These are phyloP conservation scores for Leccinum boreale DNA, from an alignment of 768 basidiomycete species.

Conservation along the genomic window DNA sequence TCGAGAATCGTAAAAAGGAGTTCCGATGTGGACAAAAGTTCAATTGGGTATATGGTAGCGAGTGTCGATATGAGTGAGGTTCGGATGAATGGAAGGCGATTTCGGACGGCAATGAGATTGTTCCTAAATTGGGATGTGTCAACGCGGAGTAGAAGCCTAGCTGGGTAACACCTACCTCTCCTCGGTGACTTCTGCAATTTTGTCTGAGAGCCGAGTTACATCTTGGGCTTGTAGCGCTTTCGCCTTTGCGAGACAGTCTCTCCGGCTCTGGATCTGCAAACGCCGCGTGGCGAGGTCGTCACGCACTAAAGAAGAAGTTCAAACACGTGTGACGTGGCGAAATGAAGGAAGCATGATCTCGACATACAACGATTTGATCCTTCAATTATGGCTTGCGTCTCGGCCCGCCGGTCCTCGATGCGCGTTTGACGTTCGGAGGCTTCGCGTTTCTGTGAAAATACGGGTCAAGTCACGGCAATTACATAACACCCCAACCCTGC, in stretches of 20 bases:
- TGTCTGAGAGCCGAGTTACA: constrained; percentile 18
- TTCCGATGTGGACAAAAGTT: constrained; percentile 76
- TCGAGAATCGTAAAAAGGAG: constrained; percentile 86
- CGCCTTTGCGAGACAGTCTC: constrained; percentile 44
- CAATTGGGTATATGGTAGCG: constrained; percentile 84
- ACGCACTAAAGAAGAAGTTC: constrained; percentile 35
- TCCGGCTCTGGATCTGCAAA: constrained; percentile 43
- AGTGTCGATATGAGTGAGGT: constrained; percentile 68
- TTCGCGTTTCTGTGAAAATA: constrained; percentile 55
- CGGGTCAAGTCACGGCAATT: constrained; percentile 24
- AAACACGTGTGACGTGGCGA: constrained; percentile 13
- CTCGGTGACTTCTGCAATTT: constrained; percentile 34
- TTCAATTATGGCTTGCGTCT: constrained; percentile 41
- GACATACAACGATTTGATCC: constrained; percentile 46
- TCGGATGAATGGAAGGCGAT: constrained; percentile 50
- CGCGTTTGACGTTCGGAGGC: constrained; percentile 60
- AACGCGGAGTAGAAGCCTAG: constrained; percentile 12
- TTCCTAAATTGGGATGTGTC: constrained; percentile 36
- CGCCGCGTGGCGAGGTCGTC: constrained; percentile 42
- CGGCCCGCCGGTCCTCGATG: constrained; percentile 47
- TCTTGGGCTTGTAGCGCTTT: constrained; percentile 38
- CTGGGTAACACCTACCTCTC: constrained; percentile 34
- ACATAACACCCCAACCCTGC: constrained; percentile 17
- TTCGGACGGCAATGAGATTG: constrained; percentile 44
- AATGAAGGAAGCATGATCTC: constrained; percentile 21